phyloP scores from a whole-genome alignment of 2,329 filamentous ascomycete species.

The Graphilbum fragrans region DNA sequence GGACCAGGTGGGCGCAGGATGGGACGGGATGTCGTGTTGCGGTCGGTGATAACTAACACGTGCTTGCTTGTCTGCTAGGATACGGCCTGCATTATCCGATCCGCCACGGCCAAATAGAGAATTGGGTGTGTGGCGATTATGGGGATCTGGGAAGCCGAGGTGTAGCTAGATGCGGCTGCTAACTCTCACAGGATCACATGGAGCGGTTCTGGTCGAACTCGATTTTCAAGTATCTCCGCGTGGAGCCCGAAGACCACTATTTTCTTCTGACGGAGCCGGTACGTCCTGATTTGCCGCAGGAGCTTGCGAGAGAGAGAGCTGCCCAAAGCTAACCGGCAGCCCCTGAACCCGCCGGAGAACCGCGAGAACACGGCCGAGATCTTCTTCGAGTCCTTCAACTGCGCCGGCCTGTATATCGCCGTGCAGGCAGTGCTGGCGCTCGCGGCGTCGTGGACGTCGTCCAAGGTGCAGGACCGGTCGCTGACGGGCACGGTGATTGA shows the following conservation, averaged over 20 bases:
- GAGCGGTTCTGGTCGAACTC: slow-evolving; percentile 99
- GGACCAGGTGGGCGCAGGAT: slow-evolving; percentile 55
- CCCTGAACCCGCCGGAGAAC: slow-evolving; percentile 95
- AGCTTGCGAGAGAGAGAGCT: too few relatives aligned
- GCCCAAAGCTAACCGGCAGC: slow-evolving; percentile 35
- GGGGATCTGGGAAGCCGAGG: background rate
- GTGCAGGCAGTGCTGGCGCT: slow-evolving; percentile 95
- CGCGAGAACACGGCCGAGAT: slow-evolving; percentile 98
- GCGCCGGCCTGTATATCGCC: slow-evolving; percentile 95
- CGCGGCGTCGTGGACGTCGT: slow-evolving; percentile 96
- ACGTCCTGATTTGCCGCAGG: too few relatives aligned
- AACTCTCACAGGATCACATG: slow-evolving; percentile 72
- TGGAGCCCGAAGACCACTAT: slow-evolving; percentile 97
- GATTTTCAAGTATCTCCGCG: slow-evolving; percentile 97
- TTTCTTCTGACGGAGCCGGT: slow-evolving; percentile 96
- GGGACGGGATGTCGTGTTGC: background rate
- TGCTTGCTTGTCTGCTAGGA: slow-evolving; percentile 31
- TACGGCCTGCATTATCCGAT: slow-evolving; percentile 98
- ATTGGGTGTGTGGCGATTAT: slow-evolving; percentile 59
- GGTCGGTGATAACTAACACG: background rate
- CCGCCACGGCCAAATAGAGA: slow-evolving; percentile 95
- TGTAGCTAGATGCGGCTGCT: slow-evolving; percentile 1
- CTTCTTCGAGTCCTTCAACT: slow-evolving; percentile 99
- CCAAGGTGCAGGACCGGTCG: slow-evolving; percentile 92
- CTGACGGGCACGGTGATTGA: slow-evolving; percentile 97